A percentile compares a stretch with the other conserved stretches of the same genome.
phyloP scores from a whole-genome alignment of 345 rosid genomes.

The Eucalyptus caleyi region DNA sequence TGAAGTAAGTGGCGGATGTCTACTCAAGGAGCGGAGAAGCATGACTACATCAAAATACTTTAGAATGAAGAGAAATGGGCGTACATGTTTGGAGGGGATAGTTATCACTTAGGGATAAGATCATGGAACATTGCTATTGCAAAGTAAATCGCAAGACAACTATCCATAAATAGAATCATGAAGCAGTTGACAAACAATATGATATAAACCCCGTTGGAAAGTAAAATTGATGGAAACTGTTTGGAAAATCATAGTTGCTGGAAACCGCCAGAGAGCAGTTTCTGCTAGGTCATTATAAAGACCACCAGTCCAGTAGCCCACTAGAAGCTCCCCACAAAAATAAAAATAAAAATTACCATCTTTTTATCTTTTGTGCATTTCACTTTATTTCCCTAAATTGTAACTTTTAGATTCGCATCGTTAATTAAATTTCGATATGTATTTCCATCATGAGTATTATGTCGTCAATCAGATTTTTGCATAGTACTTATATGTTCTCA shows the following conservation, averaged over 20 bases:
- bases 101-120: not conserved
- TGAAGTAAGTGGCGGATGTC: not conserved
- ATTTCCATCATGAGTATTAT: no score
- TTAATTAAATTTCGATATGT: no score
- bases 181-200: not conserved
- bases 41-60: no score
- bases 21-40: not conserved
- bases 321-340: no score
- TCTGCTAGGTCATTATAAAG: not conserved
- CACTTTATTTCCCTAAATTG: not conserved
- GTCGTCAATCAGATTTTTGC: no score
- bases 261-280: not conserved
- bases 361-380: not conserved
- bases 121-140: not conserved
- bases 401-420: accelerated
- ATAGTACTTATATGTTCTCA: not conserved
- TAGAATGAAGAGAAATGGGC: not conserved
- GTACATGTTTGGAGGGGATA: not conserved
- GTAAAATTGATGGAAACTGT: no score
- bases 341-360: not conserved
- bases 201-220: not conserved
- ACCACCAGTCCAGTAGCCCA: not conserved
- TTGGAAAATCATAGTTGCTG: not conserved
- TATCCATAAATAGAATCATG: not conserved
- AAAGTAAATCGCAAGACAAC: not conserved